Percentiles rank a stretch among this genome's conserved stretches.
phyloP scores from a whole-genome alignment of 352 stramenopile genomes.

The Aphanomyces euteiches region DNA sequence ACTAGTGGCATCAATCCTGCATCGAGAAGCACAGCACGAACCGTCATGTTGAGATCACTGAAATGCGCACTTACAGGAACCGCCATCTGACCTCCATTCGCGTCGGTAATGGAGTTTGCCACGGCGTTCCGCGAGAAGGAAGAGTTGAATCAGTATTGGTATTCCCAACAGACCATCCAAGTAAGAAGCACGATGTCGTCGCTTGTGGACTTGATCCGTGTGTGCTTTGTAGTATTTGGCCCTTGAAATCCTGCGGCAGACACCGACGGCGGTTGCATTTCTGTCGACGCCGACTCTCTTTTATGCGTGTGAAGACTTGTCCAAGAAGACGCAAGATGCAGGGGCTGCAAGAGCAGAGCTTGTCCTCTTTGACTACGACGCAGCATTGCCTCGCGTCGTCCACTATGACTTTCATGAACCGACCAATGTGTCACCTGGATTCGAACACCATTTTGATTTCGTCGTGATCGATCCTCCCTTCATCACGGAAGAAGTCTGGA shows the following conservation, averaged over 20 bases:
- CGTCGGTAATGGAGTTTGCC: slow-evolving; percentile 28
- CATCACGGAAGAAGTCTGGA: slow-evolving; percentile 91
- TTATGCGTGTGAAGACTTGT: slow-evolving; percentile 52
- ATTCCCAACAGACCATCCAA: slow-evolving; percentile 85
- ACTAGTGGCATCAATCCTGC: background rate
- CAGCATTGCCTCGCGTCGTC: slow-evolving; percentile 53
- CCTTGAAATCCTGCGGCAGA: slow-evolving; percentile 58
- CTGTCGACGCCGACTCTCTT: slow-evolving; percentile 93
- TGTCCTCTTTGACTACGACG: slow-evolving; percentile 35
- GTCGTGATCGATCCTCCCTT: slow-evolving; percentile 94
- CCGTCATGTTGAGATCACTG: background rate
- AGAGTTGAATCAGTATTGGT: slow-evolving; percentile 97
- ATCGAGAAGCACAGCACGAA: background rate
- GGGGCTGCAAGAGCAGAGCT: background rate
- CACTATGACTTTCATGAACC: slow-evolving; percentile 90
- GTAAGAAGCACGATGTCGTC: slow-evolving; percentile 35
- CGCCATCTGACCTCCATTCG: background rate
- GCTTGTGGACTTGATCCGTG: slow-evolving; percentile 7
- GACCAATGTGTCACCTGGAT: slow-evolving; percentile 47
- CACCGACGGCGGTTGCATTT: slow-evolving; percentile 68
- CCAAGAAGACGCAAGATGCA: background rate
- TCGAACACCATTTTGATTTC: slow-evolving; percentile 81
- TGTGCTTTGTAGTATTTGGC: slow-evolving; percentile 38
- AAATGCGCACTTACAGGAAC: background rate
- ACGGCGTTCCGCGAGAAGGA: slow-evolving; percentile 64